These are phyloP conservation scores for Botryotinia narcissicola DNA, from an alignment of 2,329 filamentous ascomycete species.

Conservation along the genomic window DNA sequence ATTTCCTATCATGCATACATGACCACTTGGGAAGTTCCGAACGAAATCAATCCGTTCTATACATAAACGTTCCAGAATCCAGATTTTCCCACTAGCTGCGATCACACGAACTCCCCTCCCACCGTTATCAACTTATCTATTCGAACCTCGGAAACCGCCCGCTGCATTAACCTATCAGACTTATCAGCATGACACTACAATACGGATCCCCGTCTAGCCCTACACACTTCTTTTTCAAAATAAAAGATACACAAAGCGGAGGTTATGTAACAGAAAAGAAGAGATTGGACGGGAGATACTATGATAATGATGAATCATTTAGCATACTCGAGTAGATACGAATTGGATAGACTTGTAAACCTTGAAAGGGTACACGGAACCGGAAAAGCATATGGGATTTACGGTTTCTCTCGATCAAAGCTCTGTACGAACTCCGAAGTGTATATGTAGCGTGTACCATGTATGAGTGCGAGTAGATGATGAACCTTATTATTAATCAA, in stretches of 20 bases:
- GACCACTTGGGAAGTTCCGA: background rate
- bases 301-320: background rate
- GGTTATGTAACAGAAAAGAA: constrained; percentile 17
- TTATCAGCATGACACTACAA: constrained; percentile 19
- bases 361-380: background rate
- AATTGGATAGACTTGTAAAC: background rate
- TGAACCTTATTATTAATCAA: constrained; percentile 12
- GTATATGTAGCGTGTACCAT: background rate
- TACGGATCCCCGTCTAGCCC: constrained; percentile 16
- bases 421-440: background rate
- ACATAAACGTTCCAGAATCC: constrained; percentile 6
- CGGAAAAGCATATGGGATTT: background rate
- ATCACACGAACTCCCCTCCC: constrained; percentile 23
- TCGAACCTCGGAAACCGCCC: constrained; percentile 2
- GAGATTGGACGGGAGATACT: background rate
- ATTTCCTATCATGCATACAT: background rate
- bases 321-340: background rate
- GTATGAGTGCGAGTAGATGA: background rate
- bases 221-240: constrained; percentile 8
- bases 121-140: constrained; percentile 14
- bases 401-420: background rate
- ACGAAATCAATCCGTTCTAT: background rate
- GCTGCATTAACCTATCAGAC: constrained; percentile 14
- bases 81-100: background rate
- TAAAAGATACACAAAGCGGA: constrained; percentile 11